Percentiles rank a stretch among this genome's conserved stretches.
phyloP scores from a whole-genome alignment of 192 early-diverging fungal genomes.

The Backusella luteola region DNA sequence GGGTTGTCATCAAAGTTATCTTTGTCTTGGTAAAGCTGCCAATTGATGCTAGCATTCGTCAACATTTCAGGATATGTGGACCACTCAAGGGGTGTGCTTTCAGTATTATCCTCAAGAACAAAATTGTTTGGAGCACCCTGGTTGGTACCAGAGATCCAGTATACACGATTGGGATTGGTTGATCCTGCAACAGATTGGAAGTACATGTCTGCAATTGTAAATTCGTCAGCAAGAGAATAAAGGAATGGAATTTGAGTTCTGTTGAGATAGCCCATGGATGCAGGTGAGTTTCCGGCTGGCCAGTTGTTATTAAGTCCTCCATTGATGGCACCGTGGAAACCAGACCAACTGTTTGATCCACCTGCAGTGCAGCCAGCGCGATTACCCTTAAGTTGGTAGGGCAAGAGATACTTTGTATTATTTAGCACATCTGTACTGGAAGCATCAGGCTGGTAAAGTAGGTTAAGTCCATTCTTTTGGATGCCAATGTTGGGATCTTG shows the following conservation, averaged over 20 bases:
- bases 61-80: slow-evolving; percentile 20
- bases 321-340: slow-evolving; percentile 17
- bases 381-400: slow-evolving; percentile 21
- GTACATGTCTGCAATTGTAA: slow-evolving; percentile 27
- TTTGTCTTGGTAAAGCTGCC: slow-evolving; percentile 26
- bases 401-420: slow-evolving; percentile 17
- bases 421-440: slow-evolving; percentile 9
- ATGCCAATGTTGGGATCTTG: slow-evolving; percentile 27
- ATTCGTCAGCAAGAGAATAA: slow-evolving; percentile 18
- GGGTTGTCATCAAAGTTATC: slow-evolving; percentile 36
- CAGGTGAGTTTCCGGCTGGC: slow-evolving; percentile 19
- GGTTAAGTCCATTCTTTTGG: slow-evolving; percentile 18
- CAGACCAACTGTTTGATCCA: slow-evolving; percentile 20
- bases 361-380: slow-evolving; percentile 26
- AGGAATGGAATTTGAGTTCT: slow-evolving; percentile 23
- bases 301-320: slow-evolving; percentile 20
- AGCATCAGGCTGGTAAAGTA: slow-evolving; percentile 23
- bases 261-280: slow-evolving; percentile 22
- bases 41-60: slow-evolving; percentile 22
- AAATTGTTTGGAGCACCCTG: slow-evolving; percentile 9
- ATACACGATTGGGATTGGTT: slow-evolving; percentile 23
- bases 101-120: slow-evolving; percentile 28
- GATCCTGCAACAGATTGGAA: slow-evolving; percentile 16
- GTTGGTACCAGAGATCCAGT: neutral
- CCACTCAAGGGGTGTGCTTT: slow-evolving; percentile 13